Evolutionary conservation across 2,329 filamentous ascomycete genomes (phyloP), one percentile per base, ranked within the genome.

Genomic region (Diaporthe sp.): DNA sequence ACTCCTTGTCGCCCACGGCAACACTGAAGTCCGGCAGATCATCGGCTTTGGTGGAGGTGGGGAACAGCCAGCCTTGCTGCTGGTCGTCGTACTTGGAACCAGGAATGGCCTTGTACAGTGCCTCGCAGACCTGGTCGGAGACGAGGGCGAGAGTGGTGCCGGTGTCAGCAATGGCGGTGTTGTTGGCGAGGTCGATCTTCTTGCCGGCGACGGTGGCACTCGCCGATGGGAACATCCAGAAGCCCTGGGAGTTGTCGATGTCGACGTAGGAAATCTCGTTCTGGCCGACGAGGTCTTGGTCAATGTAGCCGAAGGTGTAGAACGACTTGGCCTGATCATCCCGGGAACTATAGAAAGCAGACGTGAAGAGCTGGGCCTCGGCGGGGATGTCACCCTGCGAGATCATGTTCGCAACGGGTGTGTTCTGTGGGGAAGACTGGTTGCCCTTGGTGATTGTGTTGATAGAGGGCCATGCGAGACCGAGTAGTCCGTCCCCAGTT

Each of bases 281-380:
- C 42, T 87, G 88, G 73, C 85, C 87, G 65, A 94, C 86, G 0
- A 90, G 87, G n/a, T 89, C 87, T 78, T 92, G 81, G 79, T 94
- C 93, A 80, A 95, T 92, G 82, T 87, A 93, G 28, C 93, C 93
- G 78, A 95, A 94, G 1, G 93, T 94, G 84, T 93, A 95, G 85
- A 94, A 95, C 0, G 88, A 90, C 76, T 87, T 83, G 58, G 81
- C 78, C 46, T 84, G 80, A 72, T 87, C 83, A 79, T 92, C 90
- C 61, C 88, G 85, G 83, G 87, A 85, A 79, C 88, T 87, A 78
- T 91, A 91, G 61, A 94, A 87, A 74, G 91, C 91, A 28, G 88
- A 90, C 0, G 92, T 94, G 84, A 94, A 94, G 9, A 94, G 86
- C 80, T 91, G 86, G 2, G 87, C 81, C 0, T 85, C 84, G 62